phyloP scores from a whole-genome alignment of 352 stramenopile genomes.

The Thalassiosira hispida region DNA sequence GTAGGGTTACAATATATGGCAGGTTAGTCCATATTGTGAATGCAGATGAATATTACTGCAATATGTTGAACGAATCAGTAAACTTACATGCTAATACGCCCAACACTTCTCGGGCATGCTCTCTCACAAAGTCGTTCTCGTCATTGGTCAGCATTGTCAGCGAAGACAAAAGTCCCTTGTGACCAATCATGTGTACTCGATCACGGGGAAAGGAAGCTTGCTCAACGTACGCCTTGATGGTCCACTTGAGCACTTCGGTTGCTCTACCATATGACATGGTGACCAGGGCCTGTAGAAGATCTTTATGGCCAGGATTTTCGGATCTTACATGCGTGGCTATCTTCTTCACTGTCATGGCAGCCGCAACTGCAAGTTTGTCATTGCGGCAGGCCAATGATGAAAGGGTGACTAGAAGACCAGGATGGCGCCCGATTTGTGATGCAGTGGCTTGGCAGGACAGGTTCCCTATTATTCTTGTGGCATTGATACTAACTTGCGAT shows the following conservation, averaged over 20 bases:
- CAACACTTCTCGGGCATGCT: slow-evolving; percentile 24
- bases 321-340: slow-evolving; percentile 40
- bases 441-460: slow-evolving; percentile 40
- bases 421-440: slow-evolving; percentile 13
- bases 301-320: slow-evolving; percentile 14
- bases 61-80: not conserved
- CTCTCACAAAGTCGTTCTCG: slow-evolving; percentile 30
- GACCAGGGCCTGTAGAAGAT: slow-evolving; percentile 42
- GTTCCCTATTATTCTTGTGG: slow-evolving; percentile 30
- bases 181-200: slow-evolving; percentile 49
- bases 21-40: not conserved
- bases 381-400: slow-evolving; percentile 43
- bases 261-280: slow-evolving; percentile 43
- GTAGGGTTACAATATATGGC: not conserved
- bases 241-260: slow-evolving; percentile 44
- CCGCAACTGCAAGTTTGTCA: slow-evolving; percentile 23
- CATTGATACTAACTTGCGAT: slow-evolving; percentile 31
- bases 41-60: slow-evolving; percentile 6
- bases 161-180: slow-evolving; percentile 35
- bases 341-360: slow-evolving; percentile 46
- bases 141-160: slow-evolving; percentile 36
- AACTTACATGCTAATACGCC: slow-evolving; percentile 25
- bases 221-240: slow-evolving; percentile 33
- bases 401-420: slow-evolving; percentile 33
- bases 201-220: slow-evolving; percentile 37